Evolutionary conservation across 129 eudicot genomes (phyloP).

Genomic region (Chrysanthemum makinoi): DNA sequence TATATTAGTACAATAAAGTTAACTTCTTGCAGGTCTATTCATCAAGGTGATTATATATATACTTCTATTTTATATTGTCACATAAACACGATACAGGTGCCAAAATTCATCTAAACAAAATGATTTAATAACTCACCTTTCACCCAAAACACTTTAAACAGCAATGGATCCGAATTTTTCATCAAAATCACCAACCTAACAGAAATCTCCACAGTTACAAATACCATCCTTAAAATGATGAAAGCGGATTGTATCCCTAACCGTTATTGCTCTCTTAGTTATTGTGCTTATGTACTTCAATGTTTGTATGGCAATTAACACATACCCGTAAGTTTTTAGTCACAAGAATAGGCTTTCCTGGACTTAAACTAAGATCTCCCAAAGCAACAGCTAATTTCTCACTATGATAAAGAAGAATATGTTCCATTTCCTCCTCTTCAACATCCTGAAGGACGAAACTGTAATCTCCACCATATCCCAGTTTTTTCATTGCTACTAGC

Average conservation of each 20-base stretch:
- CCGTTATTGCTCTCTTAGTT: constrained; percentile 60
- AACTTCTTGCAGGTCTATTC: neutral
- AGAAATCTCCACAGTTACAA: constrained; percentile 89
- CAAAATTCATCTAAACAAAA: neutral
- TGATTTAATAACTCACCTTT: neutral
- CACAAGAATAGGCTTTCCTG: constrained; percentile 55
- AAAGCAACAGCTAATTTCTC: constrained; percentile 90
- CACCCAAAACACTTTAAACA: neutral
- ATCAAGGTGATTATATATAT: too few relatives aligned
- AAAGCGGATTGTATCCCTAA: constrained; percentile 75
- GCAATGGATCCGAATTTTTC: neutral
- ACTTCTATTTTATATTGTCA: neutral
- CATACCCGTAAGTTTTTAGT: constrained; percentile 81
- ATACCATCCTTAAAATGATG: constrained; percentile 76
- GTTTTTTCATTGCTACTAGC: constrained; percentile 45
- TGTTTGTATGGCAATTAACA: constrained; percentile 78
- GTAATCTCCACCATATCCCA: constrained; percentile 62
- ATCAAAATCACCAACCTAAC: constrained; percentile 38
- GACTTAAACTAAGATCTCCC: too few relatives aligned
- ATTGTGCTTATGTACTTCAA: constrained; percentile 61
- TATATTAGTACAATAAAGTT: neutral
- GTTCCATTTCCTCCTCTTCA: constrained; percentile 90
- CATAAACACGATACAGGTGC: neutral
- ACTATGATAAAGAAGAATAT: constrained; percentile 77
- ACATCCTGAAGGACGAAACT: constrained; percentile 88